These are phyloP conservation scores for Pyropia yezoensis DNA, from an alignment of 23 red algal species.

Conservation along the genomic window DNA sequence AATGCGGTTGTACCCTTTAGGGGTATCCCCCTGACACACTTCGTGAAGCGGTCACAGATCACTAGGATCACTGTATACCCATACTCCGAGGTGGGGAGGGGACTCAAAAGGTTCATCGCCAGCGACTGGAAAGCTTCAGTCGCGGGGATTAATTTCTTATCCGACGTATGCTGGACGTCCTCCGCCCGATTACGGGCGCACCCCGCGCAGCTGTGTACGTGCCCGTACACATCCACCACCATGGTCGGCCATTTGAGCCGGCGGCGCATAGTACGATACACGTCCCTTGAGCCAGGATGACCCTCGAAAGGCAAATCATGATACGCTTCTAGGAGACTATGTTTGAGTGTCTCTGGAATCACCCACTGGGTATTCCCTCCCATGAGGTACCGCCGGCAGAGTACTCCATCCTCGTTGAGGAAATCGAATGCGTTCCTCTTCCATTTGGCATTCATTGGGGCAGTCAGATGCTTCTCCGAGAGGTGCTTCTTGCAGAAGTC, in stretches of 20 bases:
- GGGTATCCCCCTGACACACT: neutral
- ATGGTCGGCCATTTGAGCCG: constrained; percentile 2
- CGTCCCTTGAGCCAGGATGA: neutral
- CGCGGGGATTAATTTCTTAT: constrained; percentile 13
- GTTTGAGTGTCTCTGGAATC: neutral
- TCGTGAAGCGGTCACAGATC: too few species aligned
- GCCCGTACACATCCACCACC: constrained; percentile 7
- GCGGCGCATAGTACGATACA: constrained; percentile 5
- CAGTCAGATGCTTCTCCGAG: too few species aligned
- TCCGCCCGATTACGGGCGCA: constrained; percentile 19
- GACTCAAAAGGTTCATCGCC: too few species aligned
- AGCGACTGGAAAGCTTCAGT: too few species aligned
- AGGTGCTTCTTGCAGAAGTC: too few species aligned
- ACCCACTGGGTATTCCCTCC: too few species aligned
- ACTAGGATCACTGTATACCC: too few species aligned
- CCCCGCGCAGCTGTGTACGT: neutral
- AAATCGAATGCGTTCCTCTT: too few species aligned
- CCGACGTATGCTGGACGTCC: constrained; percentile 4
- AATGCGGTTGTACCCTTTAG: constrained; percentile 6
- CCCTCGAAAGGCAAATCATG: neutral
- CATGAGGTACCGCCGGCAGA: too few species aligned
- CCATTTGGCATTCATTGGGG: too few species aligned
- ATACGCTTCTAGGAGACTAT: neutral
- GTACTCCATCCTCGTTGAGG: too few species aligned
- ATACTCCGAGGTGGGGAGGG: too few species aligned